Evolutionary conservation across 306 rosid genomes (phyloP).

Genomic region (Cucumis melo): DNA sequence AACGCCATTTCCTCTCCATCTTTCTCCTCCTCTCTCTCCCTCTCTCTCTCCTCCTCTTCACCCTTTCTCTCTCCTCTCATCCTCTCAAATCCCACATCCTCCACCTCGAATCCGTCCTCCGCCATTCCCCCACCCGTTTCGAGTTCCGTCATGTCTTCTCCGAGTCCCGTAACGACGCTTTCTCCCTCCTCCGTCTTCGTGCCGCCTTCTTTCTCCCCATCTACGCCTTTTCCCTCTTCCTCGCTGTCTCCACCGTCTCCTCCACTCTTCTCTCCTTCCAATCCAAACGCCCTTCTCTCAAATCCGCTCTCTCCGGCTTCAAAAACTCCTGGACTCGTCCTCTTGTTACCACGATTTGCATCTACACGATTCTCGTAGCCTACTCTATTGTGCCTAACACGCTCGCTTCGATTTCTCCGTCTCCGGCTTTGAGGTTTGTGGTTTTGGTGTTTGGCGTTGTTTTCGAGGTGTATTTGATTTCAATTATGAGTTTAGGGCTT

Average conservation of each 20-base stretch:
- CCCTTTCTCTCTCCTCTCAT: conserved; percentile 32
- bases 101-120: conserved; percentile 56
- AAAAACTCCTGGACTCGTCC: conserved; percentile 26
- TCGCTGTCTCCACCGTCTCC: conserved; percentile 44
- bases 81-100: conserved; percentile 30
- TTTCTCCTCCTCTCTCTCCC: conserved; percentile 40
- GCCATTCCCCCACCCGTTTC: conserved; percentile 42
- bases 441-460: conserved; percentile 12
- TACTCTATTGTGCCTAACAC: conserved; percentile 20
- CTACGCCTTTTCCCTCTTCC: conserved; percentile 41
- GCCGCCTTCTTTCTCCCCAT: conserved; percentile 39
- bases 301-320: conserved; percentile 16
- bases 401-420: conserved; percentile 3
- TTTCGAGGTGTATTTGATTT: conserved; percentile 47
- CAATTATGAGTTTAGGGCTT: conserved; percentile 34
- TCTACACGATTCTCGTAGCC: conserved; percentile 30
- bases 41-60: conserved; percentile 39
- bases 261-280: conserved; percentile 20
- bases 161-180: conserved; percentile 55
- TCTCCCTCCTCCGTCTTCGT: conserved; percentile 38
- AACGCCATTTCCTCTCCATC: conserved; percentile 27
- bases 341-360: conserved; percentile 33
- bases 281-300: conserved; percentile 17
- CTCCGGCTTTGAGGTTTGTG: conserved; percentile 4
- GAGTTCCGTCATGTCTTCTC: conserved; percentile 67